These are phyloP conservation scores for Hericium rajendrae DNA, from an alignment of 768 basidiomycete species.

Conservation along the genomic window DNA sequence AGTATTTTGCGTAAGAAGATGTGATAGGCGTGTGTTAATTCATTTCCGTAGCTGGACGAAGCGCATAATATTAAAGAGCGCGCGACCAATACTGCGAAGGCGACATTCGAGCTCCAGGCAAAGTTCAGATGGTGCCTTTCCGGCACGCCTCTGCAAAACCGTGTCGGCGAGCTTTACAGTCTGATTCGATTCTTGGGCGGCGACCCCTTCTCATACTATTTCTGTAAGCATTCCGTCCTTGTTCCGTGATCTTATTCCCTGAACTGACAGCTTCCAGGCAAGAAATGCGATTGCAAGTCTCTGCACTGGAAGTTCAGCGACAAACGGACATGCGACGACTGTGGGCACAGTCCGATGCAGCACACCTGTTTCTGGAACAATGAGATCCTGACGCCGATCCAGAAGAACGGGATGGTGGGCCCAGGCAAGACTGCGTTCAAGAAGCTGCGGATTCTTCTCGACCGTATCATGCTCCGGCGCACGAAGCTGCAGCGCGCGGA, in stretches of 20 bases:
- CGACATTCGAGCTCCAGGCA: constrained; percentile 81
- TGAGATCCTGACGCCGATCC: constrained; percentile 93
- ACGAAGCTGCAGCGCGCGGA: constrained; percentile 93
- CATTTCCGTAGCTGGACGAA: constrained; percentile 63
- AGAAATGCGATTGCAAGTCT: constrained; percentile 87
- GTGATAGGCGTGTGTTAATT: not conserved
- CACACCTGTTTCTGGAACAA: constrained; percentile 97
- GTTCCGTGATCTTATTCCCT: not conserved
- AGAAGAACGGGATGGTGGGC: constrained; percentile 77
- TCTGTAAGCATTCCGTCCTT: constrained; percentile 44
- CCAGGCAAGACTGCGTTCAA: constrained; percentile 81
- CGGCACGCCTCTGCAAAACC: constrained; percentile 92
- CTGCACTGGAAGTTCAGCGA: constrained; percentile 91
- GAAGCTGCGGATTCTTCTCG: constrained; percentile 81
- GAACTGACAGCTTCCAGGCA: constrained; percentile 47
- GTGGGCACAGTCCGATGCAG: constrained; percentile 79
- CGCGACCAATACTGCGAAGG: constrained; percentile 89
- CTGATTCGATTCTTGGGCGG: constrained; percentile 88
- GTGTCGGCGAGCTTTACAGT: constrained; percentile 98
- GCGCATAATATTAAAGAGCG: constrained; percentile 99
- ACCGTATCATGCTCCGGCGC: constrained; percentile 91
- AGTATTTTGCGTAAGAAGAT: constrained; percentile 20
- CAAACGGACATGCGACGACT: constrained; percentile 77
- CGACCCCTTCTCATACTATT: constrained; percentile 87
- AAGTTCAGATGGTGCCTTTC: constrained; percentile 91